Conservation (phyloP, 2,329 filamentous ascomycete genomes). For the Trichoderma sp. region DNA sequence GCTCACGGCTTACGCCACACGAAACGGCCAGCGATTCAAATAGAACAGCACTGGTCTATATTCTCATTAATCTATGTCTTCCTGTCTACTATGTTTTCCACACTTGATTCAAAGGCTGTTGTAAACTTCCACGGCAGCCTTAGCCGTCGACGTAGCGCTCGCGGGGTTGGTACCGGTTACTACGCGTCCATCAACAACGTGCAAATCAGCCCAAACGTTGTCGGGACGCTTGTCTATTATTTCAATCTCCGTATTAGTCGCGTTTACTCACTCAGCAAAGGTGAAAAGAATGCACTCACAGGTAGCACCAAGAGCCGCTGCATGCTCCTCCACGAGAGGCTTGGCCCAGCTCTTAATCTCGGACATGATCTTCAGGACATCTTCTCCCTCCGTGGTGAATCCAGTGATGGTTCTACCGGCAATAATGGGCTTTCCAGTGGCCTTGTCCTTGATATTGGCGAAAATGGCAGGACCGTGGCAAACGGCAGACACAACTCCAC, state of each 20-base stretch:
- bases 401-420: background rate
- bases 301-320: background rate
- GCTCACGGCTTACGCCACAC: background rate
- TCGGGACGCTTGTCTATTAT: background rate
- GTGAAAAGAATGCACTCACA: background rate
- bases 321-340: background rate
- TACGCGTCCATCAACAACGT: background rate
- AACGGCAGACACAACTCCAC: background rate
- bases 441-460: background rate
- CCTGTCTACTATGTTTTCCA: background rate
- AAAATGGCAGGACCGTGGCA: background rate
- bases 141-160: background rate
- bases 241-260: background rate
- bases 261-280: background rate
- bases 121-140: background rate
- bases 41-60: background rate
- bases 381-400: background rate
- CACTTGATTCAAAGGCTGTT: background rate
- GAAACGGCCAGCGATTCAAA: background rate
- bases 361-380: background rate
- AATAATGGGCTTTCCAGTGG: background rate
- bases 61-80: background rate
- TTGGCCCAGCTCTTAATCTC: background rate
- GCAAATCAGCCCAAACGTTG: background rate
- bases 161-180: background rate